Evolutionary conservation across 345 rosid genomes (phyloP).

Genomic region (Euphorbia lathyris): DNA sequence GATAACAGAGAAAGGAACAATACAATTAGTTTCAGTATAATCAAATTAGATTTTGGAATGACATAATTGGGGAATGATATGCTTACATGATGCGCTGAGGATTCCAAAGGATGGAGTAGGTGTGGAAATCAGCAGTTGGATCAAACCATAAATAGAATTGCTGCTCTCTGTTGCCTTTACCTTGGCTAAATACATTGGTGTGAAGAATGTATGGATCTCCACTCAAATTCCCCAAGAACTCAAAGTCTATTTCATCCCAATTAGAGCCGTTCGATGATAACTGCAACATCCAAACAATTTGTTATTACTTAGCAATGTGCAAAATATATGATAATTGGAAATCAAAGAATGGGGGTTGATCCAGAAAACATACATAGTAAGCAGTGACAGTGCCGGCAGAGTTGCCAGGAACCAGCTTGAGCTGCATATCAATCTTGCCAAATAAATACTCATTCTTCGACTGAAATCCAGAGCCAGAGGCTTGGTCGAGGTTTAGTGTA

Average conservation of each 20-base stretch:
- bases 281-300: conserved; percentile 22
- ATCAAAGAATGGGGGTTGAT: no score
- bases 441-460: conserved; percentile 47
- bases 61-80: neutral
- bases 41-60: neutral
- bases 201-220: conserved; percentile 67
- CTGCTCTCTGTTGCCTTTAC: conserved; percentile 63
- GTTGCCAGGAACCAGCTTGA: conserved; percentile 53
- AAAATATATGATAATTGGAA: no score
- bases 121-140: conserved; percentile 62
- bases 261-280: conserved; percentile 51
- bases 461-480: conserved; percentile 52
- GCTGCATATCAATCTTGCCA: conserved; percentile 48
- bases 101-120: conserved; percentile 64
- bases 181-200: conserved; percentile 54
- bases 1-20: conserved; percentile 4
- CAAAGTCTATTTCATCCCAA: conserved; percentile 71
- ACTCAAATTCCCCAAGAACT: conserved; percentile 58
- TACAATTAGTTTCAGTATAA: neutral
- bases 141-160: conserved; percentile 69
- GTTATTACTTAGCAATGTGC: neutral
- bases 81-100: conserved; percentile 52
- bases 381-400: conserved; percentile 65
- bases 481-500: conserved; percentile 41
- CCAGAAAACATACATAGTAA: conserved; percentile 33